Evolutionary conservation across 2,329 filamentous ascomycete genomes (phyloP).

Genomic region (Eutypa lata): DNA sequence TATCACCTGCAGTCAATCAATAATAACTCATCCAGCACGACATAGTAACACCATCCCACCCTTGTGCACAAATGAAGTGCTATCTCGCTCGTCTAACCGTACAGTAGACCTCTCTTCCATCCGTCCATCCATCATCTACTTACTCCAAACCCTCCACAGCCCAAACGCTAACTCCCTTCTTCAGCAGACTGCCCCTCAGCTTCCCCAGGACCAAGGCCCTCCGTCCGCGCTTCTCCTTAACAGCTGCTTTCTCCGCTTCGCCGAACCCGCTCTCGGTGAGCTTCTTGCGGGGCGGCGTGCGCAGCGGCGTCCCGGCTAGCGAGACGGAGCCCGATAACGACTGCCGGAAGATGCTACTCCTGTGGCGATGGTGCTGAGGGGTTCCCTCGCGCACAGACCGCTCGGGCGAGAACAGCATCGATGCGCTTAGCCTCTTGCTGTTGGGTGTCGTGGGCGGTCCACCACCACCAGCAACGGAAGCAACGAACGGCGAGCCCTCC

Average conservation of each 20-base stretch:
- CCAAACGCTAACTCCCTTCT: constrained; percentile 49
- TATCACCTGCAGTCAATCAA: too few relatives aligned
- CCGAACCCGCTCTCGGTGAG: constrained; percentile 52
- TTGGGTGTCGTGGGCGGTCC: neutral
- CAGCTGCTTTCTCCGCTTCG: constrained; percentile 52
- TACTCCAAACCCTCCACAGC: constrained; percentile 47
- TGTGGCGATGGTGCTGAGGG: constrained; percentile 19
- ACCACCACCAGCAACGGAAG: constrained; percentile 22
- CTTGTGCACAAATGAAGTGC: too few relatives aligned
- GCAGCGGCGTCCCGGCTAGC: constrained; percentile 20
- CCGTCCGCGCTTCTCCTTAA: constrained; percentile 53
- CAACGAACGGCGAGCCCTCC: constrained; percentile 38
- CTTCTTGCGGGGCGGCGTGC: constrained; percentile 57
- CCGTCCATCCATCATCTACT: constrained; percentile 2
- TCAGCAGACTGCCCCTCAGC: constrained; percentile 47
- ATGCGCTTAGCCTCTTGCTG: constrained; percentile 17
- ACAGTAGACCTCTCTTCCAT: too few relatives aligned
- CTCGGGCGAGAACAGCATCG: constrained; percentile 35
- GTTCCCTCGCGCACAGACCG: constrained; percentile 33
- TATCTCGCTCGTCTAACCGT: too few relatives aligned
- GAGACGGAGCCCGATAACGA: constrained; percentile 40
- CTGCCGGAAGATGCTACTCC: constrained; percentile 36
- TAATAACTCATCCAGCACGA: too few relatives aligned
- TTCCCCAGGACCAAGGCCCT: constrained; percentile 51
- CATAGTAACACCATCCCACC: too few relatives aligned